A percentile compares a stretch with the other conserved stretches of the same genome.
Conservation (phyloP, 352 stramenopile species). For the Aphanomyces stellatus region DNA sequence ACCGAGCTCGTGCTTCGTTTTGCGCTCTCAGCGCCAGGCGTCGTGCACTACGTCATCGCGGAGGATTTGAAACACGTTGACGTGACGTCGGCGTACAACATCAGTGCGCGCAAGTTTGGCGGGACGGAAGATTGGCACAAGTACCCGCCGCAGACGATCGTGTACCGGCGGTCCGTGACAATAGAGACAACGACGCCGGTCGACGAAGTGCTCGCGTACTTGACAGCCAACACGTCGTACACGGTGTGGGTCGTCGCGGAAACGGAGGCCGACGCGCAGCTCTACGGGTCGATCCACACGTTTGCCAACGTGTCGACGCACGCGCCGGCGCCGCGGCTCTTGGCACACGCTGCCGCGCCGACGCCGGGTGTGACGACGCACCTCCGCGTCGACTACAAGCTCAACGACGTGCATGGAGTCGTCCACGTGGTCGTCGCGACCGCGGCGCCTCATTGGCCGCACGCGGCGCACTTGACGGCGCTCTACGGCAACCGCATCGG, state of each 20-base stretch:
- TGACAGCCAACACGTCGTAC: slow-evolving; percentile 50
- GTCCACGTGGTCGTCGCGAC: slow-evolving; percentile 55
- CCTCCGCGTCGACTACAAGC: slow-evolving; percentile 31
- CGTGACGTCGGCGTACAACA: slow-evolving; percentile 57
- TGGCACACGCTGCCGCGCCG: slow-evolving; percentile 52
- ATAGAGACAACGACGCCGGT: slow-evolving; percentile 27
- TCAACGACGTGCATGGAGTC: slow-evolving; percentile 31
- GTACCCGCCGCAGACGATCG: slow-evolving; percentile 55
- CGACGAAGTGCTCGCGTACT: slow-evolving; percentile 52
- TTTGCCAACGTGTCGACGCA: slow-evolving; percentile 50
- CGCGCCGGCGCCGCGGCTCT: slow-evolving; percentile 46
- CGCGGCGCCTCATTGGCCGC: slow-evolving; percentile 29
- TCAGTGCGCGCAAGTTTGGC: slow-evolving; percentile 45
- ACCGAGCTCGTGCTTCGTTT: slow-evolving; percentile 58
- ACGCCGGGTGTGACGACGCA: slow-evolving; percentile 39
- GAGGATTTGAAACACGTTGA: slow-evolving; percentile 40
- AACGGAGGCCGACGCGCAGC: slow-evolving; percentile 33
- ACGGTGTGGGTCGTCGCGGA: slow-evolving; percentile 56
- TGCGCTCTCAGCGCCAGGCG: slow-evolving; percentile 42
- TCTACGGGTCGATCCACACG: slow-evolving; percentile 44
- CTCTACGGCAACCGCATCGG: slow-evolving; percentile 57
- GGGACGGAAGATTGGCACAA: slow-evolving; percentile 40
- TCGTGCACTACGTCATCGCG: slow-evolving; percentile 69
- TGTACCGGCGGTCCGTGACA: slow-evolving; percentile 32
- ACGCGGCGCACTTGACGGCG: slow-evolving; percentile 25